These are phyloP conservation scores for Leccinum disarticulatum DNA, from an alignment of 768 basidiomycete genomes.

Conservation along the genomic window DNA sequence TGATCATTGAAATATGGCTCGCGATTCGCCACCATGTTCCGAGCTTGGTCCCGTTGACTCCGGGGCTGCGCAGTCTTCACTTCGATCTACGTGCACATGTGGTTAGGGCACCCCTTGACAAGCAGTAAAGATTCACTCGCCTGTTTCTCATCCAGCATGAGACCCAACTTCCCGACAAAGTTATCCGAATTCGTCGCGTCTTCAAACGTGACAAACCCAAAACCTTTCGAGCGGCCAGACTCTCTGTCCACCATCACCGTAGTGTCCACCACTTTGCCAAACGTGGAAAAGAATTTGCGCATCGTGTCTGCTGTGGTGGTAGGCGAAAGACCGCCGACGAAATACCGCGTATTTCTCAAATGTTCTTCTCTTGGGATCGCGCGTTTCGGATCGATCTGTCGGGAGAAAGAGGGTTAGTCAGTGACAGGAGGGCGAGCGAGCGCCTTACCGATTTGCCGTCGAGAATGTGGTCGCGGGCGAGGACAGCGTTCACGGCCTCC, in stretches of 20 bases:
- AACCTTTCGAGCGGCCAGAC: constrained; percentile 73
- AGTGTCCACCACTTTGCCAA: constrained; percentile 79
- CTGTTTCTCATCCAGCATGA: constrained; percentile 76
- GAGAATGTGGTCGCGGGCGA: constrained; percentile 64
- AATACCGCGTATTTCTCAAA: constrained; percentile 71
- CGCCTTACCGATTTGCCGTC: constrained; percentile 74
- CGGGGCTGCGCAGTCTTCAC: constrained; percentile 80
- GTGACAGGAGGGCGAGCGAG: neutral
- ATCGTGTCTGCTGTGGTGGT: constrained; percentile 69
- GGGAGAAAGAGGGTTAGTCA: neutral
- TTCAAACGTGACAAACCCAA: constrained; percentile 83
- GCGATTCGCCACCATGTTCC: constrained; percentile 29
- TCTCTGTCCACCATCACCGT: constrained; percentile 87
- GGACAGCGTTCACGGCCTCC: constrained; percentile 60
- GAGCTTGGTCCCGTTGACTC: constrained; percentile 57
- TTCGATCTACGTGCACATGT: constrained; percentile 57
- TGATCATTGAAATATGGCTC: constrained; percentile 36
- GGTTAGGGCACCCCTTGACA: neutral
- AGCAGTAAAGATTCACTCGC: constrained; percentile 36
- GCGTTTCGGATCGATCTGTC: constrained; percentile 83
- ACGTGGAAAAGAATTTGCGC: constrained; percentile 66
- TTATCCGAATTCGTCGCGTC: constrained; percentile 62
- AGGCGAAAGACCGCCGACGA: constrained; percentile 75
- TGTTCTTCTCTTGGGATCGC: constrained; percentile 86
- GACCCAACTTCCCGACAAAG: constrained; percentile 63